Conservation (phyloP, 768 basidiomycete genomes). For the Xerocomellus amylosporus region DNA sequence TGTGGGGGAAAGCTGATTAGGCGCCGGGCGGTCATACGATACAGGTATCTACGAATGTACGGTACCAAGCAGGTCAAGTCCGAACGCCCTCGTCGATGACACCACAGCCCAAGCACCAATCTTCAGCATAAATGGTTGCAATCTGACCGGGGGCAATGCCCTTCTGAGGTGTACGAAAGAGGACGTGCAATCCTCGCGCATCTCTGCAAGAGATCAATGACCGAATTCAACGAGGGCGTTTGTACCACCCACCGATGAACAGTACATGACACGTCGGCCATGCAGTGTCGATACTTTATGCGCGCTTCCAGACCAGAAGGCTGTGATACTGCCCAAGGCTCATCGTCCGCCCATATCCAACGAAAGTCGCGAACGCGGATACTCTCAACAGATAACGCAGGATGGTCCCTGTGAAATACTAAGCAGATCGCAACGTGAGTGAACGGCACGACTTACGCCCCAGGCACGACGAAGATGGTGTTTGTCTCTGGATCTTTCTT, state of each 20-base stretch:
- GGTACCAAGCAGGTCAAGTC: conserved; percentile 1
- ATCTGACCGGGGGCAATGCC: conserved; percentile 81
- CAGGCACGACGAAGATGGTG: conserved; percentile 72
- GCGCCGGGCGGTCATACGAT: too few relatives aligned
- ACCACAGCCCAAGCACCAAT: conserved; percentile 86
- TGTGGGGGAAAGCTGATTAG: too few relatives aligned
- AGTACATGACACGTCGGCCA: conserved; percentile 51
- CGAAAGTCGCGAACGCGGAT: conserved; percentile 49
- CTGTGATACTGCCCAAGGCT: conserved; percentile 45
- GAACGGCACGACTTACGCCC: conserved; percentile 46
- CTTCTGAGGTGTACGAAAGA: conserved; percentile 57
- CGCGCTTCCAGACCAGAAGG: conserved; percentile 46
- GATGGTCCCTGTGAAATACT: conserved; percentile 49
- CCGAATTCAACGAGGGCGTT: not conserved
- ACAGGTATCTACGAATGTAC: not conserved
- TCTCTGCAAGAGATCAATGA: conserved; percentile 19
- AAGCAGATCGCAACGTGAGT: not conserved
- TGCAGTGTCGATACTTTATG: conserved; percentile 71
- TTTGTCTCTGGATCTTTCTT: conserved; percentile 64
- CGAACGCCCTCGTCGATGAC: conserved; percentile 43
- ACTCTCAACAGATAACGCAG: conserved; percentile 45
- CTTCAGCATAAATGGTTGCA: conserved; percentile 65
- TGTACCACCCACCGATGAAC: conserved; percentile 44
- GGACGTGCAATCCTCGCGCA: conserved; percentile 36
- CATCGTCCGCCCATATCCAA: conserved; percentile 74